Percentiles rank a stretch among this genome's conserved stretches.
phyloP scores from a whole-genome alignment of 75 land plant genomes.

The Pseudotsuga menziesii region DNA sequence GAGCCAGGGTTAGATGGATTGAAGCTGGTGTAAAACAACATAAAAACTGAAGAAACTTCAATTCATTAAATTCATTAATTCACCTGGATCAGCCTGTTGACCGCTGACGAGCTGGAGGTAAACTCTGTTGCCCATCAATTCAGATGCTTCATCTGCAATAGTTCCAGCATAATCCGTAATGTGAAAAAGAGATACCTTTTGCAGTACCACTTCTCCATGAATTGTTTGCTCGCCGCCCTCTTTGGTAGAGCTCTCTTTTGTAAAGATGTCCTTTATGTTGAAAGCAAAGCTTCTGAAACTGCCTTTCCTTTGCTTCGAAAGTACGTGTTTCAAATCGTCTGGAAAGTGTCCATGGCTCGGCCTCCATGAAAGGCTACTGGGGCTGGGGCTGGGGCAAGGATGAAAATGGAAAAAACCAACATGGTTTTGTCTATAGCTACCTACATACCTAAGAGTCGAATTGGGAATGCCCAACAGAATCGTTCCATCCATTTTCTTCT shows the following conservation, averaged over 20 bases:
- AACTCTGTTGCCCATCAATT: background rate
- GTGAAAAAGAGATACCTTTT: background rate
- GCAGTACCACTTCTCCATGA: background rate
- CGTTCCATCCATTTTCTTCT: background rate
- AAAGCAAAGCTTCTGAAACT: background rate
- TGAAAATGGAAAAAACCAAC: background rate
- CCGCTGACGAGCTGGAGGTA: background rate
- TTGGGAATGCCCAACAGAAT: background rate
- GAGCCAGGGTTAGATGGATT: no score
- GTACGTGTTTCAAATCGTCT: background rate
- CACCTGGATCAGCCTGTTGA: background rate
- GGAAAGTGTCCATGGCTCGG: background rate
- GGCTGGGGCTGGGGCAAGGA: no score
- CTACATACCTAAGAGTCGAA: background rate
- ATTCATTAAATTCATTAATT: background rate
- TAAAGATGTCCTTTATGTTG: background rate
- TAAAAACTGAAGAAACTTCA: no score
- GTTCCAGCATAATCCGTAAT: background rate
- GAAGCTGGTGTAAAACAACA: no score
- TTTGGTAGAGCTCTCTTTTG: background rate
- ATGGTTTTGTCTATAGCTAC: background rate
- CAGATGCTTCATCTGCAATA: background rate
- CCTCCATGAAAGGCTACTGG: background rate
- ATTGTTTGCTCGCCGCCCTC: background rate
- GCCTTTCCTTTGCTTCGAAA: background rate